Evolutionary conservation across 129 eudicot species (phyloP).

Genomic region (Logfia minima): DNA sequence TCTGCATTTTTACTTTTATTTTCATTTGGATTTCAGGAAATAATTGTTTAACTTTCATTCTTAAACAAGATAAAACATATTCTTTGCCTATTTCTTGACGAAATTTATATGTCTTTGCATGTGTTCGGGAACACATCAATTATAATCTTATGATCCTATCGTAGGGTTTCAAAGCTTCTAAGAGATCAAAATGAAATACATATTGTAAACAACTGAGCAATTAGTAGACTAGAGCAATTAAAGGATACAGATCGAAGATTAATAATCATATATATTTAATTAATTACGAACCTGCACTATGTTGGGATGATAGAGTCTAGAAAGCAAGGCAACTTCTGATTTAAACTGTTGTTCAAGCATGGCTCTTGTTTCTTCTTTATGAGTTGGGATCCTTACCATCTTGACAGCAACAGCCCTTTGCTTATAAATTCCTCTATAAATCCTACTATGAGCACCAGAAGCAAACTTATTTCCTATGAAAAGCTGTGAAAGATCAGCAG

Average conservation of each 20-base stretch:
- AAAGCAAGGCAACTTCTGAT: conserved; percentile 89
- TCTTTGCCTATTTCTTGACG: background rate
- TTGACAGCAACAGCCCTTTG: conserved; percentile 95
- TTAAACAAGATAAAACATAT: background rate
- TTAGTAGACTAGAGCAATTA: background rate
- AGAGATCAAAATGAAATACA: background rate
- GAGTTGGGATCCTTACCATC: conserved; percentile 96
- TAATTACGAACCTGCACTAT: conserved; percentile 74
- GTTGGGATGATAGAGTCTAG: conserved; percentile 88
- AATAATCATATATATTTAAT: background rate
- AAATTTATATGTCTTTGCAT: background rate
- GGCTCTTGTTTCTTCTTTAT: conserved; percentile 73
- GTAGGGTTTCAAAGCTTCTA: background rate
- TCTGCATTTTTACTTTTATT: too few species aligned
- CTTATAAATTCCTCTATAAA: conserved; percentile 93
- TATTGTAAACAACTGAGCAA: background rate
- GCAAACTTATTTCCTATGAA: conserved; percentile 98
- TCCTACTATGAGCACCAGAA: conserved; percentile 96
- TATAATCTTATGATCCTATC: too few species aligned
- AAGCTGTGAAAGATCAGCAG: conserved; percentile 95
- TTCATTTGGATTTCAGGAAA: background rate
- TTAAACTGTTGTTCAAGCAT: conserved; percentile 85
- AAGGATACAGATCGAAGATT: background rate
- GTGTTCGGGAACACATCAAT: background rate
- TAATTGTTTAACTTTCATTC: background rate